These are phyloP conservation scores for Puccinia polysora DNA, from an alignment of 1,284 basidiomycete species.

Conservation along the genomic window DNA sequence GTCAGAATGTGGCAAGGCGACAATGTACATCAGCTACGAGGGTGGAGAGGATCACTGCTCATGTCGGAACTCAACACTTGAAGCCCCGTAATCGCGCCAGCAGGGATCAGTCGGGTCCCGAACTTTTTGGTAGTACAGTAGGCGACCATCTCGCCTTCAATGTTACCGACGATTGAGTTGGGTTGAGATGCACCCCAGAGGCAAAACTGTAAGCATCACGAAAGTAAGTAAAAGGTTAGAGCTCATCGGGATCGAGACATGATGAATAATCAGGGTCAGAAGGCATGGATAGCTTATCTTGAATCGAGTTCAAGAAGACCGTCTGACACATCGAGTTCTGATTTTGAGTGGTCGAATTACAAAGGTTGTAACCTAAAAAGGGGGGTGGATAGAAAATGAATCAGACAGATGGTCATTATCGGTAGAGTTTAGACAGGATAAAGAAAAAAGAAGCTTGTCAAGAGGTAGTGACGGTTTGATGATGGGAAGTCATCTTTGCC, in stretches of 20 bases:
- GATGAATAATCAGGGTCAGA: background rate
- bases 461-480: background rate
- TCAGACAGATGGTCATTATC: background rate
- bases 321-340: slow-evolving; percentile 65
- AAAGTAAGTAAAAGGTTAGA: slow-evolving; percentile 43
- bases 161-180: slow-evolving; percentile 46
- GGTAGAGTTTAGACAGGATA: background rate
- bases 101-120: slow-evolving; percentile 64
- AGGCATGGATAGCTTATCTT: slow-evolving; percentile 43
- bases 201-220: slow-evolving; percentile 43
- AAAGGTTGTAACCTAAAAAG: slow-evolving; percentile 62
- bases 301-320: slow-evolving; percentile 48
- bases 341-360: slow-evolving; percentile 66
- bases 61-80: slow-evolving; percentile 53
- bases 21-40: background rate
- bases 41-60: background rate
- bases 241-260: background rate
- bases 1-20: background rate
- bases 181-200: slow-evolving; percentile 45
- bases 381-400: background rate
- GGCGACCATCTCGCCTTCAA: slow-evolving; percentile 49
- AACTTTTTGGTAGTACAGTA: slow-evolving; percentile 58
- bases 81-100: slow-evolving; percentile 62
- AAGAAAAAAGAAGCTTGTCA: background rate
- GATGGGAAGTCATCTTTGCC: too few species aligned